Conservation (phyloP, 371 early-diverging fungal genomes). For the Mucor mucedo region DNA sequence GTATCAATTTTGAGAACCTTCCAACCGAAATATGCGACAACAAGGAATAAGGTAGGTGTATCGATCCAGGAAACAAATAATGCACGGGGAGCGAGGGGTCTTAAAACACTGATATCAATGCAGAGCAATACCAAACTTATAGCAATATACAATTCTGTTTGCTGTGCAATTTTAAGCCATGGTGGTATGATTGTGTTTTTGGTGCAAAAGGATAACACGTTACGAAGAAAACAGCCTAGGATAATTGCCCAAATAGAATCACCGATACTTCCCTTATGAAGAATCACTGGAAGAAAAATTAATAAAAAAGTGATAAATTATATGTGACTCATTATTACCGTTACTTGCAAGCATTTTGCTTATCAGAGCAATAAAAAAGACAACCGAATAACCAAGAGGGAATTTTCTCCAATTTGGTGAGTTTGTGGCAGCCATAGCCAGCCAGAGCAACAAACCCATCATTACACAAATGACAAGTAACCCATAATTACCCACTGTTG, state of each 20-base stretch:
- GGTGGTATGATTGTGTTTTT: constrained; percentile 50
- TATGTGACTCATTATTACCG: constrained; percentile 32
- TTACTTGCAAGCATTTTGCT: constrained; percentile 66
- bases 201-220: constrained; percentile 39
- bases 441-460: constrained; percentile 58
- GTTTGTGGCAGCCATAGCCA: constrained; percentile 46
- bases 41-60: constrained; percentile 61
- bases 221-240: constrained; percentile 58
- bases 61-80: constrained; percentile 71
- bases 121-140: constrained; percentile 63
- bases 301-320: neutral
- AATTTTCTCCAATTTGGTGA: constrained; percentile 50
- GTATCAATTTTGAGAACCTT: constrained; percentile 58
- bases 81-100: constrained; percentile 63
- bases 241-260: constrained; percentile 71
- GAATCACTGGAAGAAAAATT: constrained; percentile 24
- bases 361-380: constrained; percentile 55
- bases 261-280: constrained; percentile 57
- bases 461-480: constrained; percentile 56
- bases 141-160: constrained; percentile 69
- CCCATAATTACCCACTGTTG: constrained; percentile 44
- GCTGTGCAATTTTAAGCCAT: constrained; percentile 64
- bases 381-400: constrained; percentile 52
- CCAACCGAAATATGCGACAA: constrained; percentile 58
- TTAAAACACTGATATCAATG: constrained; percentile 59